Percentiles rank a stretch among this genome's conserved stretches.
Evolutionary conservation across 768 basidiomycete species (phyloP).

Genomic region (Rhodosporidiobolus odoratus): DNA sequence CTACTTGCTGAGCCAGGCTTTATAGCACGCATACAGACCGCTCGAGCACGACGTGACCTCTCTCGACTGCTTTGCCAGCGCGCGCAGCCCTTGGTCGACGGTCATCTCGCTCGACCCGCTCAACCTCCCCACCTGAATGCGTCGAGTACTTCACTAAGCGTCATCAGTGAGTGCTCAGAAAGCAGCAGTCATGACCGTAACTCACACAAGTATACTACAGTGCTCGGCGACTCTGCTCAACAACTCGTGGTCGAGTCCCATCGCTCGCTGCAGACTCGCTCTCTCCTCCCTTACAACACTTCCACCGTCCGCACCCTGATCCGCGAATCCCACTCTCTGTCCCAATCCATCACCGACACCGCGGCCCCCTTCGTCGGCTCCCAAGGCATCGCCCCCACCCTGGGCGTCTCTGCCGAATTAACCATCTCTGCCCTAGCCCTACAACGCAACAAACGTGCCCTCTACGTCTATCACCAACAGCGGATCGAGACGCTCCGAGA

Average conservation of each 20-base stretch:
- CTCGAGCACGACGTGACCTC: no score
- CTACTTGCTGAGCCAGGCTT: no score
- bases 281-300: conserved; percentile 87
- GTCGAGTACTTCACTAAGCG: no score
- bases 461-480: conserved; percentile 87
- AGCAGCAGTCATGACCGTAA: no score
- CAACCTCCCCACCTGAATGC: no score
- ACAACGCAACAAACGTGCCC: conserved; percentile 87
- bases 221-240: conserved; percentile 69
- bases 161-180: no score
- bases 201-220: conserved; percentile 6
- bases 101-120: no score
- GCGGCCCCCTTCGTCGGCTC: conserved; percentile 22
- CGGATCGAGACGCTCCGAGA: conserved; percentile 75
- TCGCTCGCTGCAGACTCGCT: conserved; percentile 74
- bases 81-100: no score
- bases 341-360: conserved; percentile 42
- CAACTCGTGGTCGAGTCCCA: conserved; percentile 81
- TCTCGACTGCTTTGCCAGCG: no score
- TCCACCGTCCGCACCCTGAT: conserved; percentile 75
- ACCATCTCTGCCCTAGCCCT: conserved; percentile 85
- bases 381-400: conserved; percentile 17
- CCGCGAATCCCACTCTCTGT: conserved; percentile 83
- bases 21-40: no score
- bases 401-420: conserved; percentile 48